Base-by-base conservation (phyloP, 768 basidiomycete species). In the Lepiota brunneoincarnata region DNA sequence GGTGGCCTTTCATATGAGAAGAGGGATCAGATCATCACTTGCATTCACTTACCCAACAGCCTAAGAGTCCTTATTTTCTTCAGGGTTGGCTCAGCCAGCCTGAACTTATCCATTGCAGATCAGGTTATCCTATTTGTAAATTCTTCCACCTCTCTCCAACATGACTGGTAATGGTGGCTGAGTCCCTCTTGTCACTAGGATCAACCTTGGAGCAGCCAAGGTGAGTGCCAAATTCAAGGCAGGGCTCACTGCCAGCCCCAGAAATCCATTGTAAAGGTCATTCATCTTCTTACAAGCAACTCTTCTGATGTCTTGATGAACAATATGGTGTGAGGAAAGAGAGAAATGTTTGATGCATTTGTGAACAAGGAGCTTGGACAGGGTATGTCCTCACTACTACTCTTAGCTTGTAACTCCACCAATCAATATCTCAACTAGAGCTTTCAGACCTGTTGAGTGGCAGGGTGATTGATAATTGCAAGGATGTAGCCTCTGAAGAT, bases 191-290 rank as follows among this genome's bases (percentile, higher is more conserved):
- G n/a, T n/a, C n/a, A n/a, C 6, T 36, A 69, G 66, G 65, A 68
- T 23, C 68, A 71, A 24, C 66, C 66, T 1, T 69, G 66, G 68
- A 63, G 61, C 41, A 57, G 63, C 0, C 63, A 67, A 45, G 64
- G 68, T 21, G 62, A 63, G 26, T 39, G 58, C 0, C 68, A 71
- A 42, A 66, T 67, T 5, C 54, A 53, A 0, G 67, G 67, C n/a
- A 59, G 63, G 4, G 59, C 58, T 1, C 55, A 69, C 37, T 59
- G 64, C 3, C 69, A 71, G 26, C 65, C 61, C 0, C 68, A 71
- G 50, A 50, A 35, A n/a, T 51, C 57, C 3, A 42, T 15, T 0
- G 67, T 71, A 1, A 58, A 54, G 9, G 51, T 54, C 21, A 60
- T 58, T 20, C 61, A 68, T 34, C 45, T 69, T 0, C 60, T 69